Conservation (phyloP, 257 asterid species). For the Solanum medicagineum region DNA sequence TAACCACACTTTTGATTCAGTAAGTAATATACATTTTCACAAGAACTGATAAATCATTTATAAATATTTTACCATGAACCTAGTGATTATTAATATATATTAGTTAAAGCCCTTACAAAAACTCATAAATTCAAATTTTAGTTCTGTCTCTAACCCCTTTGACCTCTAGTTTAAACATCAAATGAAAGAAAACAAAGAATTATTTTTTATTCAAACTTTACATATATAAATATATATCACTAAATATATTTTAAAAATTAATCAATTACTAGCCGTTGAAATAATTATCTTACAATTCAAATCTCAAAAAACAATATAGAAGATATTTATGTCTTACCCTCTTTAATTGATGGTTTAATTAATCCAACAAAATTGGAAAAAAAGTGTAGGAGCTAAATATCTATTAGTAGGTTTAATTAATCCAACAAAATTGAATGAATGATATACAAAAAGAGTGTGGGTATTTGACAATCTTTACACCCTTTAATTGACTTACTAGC, state of each 20-base stretch:
- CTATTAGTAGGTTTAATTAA: background rate
- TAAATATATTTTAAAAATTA: background rate
- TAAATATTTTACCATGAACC: too few species aligned
- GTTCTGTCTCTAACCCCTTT: background rate
- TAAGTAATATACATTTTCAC: background rate
- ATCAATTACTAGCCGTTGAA: background rate
- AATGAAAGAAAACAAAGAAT: background rate
- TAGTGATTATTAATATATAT: background rate
- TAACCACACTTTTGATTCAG: too few species aligned
- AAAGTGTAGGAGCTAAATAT: background rate
- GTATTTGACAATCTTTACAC: background rate
- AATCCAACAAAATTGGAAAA: too few species aligned
- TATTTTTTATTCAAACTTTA: background rate
- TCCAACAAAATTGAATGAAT: background rate
- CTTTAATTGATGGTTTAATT: too few species aligned
- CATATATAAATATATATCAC: background rate
- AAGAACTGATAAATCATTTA: too few species aligned
- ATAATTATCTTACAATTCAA: background rate
- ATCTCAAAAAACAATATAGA: background rate
- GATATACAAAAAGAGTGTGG: background rate
- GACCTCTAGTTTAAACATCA: background rate
- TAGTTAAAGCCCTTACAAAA: background rate
- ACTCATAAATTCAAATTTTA: background rate
- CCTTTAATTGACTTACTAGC: background rate
- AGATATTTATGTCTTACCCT: background rate